Percentiles rank a stretch among this genome's conserved stretches.
Conservation (phyloP, 2,329 filamentous ascomycete species). For the Triangularia verruculosa region DNA sequence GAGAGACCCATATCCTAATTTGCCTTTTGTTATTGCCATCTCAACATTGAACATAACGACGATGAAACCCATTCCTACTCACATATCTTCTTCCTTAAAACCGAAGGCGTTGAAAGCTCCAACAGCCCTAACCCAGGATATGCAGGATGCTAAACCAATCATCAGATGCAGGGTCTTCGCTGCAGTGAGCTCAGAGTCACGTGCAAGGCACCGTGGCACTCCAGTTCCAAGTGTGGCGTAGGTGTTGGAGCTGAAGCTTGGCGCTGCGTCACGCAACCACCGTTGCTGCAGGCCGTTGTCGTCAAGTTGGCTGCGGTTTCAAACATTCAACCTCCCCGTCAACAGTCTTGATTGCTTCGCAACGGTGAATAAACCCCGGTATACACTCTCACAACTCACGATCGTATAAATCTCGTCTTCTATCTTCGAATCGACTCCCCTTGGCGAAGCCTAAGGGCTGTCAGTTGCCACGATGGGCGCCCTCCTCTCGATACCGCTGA, state of each 20-base stretch:
- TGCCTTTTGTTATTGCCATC: too few species aligned
- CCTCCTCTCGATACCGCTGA: conserved; percentile 80
- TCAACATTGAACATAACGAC: too few species aligned
- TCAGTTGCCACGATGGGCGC: conserved; percentile 68
- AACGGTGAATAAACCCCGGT: neutral
- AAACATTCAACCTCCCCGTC: neutral
- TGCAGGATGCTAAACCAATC: neutral
- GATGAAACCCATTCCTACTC: too few species aligned
- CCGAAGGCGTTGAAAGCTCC: too few species aligned
- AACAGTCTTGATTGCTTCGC: neutral
- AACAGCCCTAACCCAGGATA: neutral
- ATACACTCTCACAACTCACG: neutral
- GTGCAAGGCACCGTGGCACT: neutral
- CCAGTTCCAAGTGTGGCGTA: neutral
- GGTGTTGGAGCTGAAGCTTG: neutral
- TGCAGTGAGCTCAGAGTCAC: neutral
- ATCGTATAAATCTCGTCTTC: neutral
- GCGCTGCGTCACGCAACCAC: neutral
- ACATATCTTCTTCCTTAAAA: too few species aligned
- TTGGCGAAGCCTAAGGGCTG: neutral
- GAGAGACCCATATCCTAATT: too few species aligned
- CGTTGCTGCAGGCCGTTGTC: neutral
- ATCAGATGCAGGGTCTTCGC: neutral
- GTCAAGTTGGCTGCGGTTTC: neutral
- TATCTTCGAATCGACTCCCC: neutral